Evolutionary conservation across 495 filamentous ascomycete genomes (phyloP).

Genomic region (Xylaria cubensis): DNA sequence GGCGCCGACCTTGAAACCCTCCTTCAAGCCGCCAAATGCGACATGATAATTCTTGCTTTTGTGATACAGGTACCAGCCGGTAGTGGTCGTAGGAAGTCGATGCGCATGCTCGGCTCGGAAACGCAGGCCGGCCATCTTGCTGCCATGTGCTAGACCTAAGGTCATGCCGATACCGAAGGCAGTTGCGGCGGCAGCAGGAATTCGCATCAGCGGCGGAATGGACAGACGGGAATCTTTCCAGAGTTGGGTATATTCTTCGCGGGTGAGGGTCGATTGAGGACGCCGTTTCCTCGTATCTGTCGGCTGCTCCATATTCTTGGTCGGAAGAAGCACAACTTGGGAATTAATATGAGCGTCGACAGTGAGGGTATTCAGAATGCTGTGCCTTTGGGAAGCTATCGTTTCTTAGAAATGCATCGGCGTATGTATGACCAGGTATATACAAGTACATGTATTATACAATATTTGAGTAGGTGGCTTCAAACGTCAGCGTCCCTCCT

Average conservation of each 20-base stretch:
- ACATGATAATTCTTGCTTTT: slow-evolving; percentile 94
- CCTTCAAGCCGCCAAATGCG: slow-evolving; percentile 73
- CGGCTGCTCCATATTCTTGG: slow-evolving; percentile 24
- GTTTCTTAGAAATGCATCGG: background rate
- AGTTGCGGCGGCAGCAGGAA: slow-evolving; percentile 64
- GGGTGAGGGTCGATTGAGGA: slow-evolving; percentile 29
- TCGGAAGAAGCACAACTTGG: background rate
- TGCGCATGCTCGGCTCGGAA: slow-evolving; percentile 97
- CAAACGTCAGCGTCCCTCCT: background rate
- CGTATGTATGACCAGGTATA: background rate
- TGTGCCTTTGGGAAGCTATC: background rate
- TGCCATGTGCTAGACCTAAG: slow-evolving; percentile 76
- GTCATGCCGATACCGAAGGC: slow-evolving; percentile 69
- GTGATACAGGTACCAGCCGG: slow-evolving; percentile 96
- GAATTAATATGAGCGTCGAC: background rate
- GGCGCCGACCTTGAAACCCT: slow-evolving; percentile 77
- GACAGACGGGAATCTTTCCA: slow-evolving; percentile 65
- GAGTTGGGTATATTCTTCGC: slow-evolving; percentile 38
- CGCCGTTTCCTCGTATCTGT: slow-evolving; percentile 18
- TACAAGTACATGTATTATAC: background rate
- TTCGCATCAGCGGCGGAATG: slow-evolving; percentile 61
- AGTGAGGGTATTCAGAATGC: background rate
- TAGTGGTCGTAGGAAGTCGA: slow-evolving; percentile 77
- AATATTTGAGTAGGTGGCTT: background rate
- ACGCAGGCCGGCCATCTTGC: slow-evolving; percentile 72